Conservation (phyloP, 140 eudicot genomes). For the Senecio squalidus region DNA sequence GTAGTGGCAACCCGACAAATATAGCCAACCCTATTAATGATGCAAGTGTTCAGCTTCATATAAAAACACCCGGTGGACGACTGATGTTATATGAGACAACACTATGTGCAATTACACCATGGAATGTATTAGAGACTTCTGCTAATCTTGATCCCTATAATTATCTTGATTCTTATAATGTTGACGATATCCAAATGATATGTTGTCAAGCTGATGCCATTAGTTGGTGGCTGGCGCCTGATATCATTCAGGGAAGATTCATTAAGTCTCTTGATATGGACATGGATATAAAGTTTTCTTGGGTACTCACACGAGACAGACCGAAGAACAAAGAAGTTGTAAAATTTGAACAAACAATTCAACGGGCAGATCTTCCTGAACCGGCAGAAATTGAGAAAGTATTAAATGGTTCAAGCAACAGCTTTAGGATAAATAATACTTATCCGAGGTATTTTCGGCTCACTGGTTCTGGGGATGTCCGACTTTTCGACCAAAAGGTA, state of each 20-base stretch:
- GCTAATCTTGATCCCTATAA: conserved; percentile 62
- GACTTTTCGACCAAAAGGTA: conserved; percentile 84
- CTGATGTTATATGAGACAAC: conserved; percentile 75
- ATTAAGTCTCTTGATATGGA: conserved; percentile 47
- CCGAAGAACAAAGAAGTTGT: conserved; percentile 96
- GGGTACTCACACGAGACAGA: conserved; percentile 86
- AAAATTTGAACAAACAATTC: conserved; percentile 58
- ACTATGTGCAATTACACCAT: conserved; percentile 64
- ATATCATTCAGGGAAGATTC: conserved; percentile 57
- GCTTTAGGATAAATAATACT: conserved; percentile 72
- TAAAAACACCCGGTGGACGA: conserved; percentile 74
- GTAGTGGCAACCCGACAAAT: conserved; percentile 98
- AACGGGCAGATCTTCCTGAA: conserved; percentile 51
- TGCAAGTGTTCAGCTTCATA: conserved; percentile 86
- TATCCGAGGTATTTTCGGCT: conserved; percentile 82
- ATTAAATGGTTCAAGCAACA: conserved; percentile 60
- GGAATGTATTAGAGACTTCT: conserved; percentile 40
- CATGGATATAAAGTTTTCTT: conserved; percentile 71
- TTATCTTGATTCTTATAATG: conserved; percentile 65
- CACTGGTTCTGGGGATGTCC: conserved; percentile 98
- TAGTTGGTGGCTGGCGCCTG: conserved; percentile 85
- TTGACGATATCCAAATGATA: conserved; percentile 73
- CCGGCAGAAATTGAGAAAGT: conserved; percentile 66
- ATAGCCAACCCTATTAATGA: conserved; percentile 94
- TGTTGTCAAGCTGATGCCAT: conserved; percentile 94